phyloP scores from a whole-genome alignment of 257 asterid genomes.

The Solanum appendiculatum region DNA sequence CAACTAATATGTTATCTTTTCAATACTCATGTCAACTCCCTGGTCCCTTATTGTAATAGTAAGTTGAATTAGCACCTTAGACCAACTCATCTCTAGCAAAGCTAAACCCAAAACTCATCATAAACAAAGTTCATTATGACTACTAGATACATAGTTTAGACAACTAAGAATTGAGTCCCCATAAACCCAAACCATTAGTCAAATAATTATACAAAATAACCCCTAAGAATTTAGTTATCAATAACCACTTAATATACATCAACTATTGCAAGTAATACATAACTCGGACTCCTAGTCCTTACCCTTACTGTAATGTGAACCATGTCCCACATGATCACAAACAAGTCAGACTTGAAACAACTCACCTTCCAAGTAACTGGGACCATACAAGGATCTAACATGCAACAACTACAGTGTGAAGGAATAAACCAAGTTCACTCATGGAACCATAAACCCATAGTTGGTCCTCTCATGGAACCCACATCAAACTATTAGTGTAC shows the following conservation, averaged over 20 bases:
- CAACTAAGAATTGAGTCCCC: neutral
- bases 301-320: neutral
- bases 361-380: neutral
- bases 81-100: too few relatives aligned
- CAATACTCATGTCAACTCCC: neutral
- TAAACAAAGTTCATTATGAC: neutral
- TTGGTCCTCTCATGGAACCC: neutral
- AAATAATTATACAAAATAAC: neutral
- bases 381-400: neutral
- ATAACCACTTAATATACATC: too few relatives aligned
- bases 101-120: too few relatives aligned
- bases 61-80: neutral
- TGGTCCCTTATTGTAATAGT: too few relatives aligned
- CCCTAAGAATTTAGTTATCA: neutral
- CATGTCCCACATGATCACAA: neutral
- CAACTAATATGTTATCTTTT: neutral
- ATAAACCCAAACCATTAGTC: neutral
- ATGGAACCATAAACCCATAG: neutral
- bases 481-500: neutral
- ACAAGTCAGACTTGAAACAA: neutral
- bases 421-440: neutral
- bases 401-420: neutral
- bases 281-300: neutral
- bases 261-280: neutral
- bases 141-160: neutral